Percentiles rank a stretch among this genome's conserved stretches.
These are phyloP conservation scores for Diaporthe destruens DNA, from an alignment of 2,329 filamentous ascomycete genomes.

Conservation along the genomic window DNA sequence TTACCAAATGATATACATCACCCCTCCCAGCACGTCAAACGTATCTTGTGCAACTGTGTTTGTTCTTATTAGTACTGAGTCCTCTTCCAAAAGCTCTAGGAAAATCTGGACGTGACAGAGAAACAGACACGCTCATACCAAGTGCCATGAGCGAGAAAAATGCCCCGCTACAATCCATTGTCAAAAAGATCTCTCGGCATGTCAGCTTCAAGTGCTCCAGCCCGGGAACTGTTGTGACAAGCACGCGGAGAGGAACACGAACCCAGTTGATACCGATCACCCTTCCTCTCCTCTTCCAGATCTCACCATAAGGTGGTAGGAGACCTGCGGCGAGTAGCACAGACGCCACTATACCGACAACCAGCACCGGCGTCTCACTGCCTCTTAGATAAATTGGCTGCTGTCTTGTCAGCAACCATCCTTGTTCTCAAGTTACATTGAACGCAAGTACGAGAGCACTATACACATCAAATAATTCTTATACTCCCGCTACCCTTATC, in stretches of 20 bases:
- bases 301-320: constrained; percentile 71
- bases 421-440: not conserved
- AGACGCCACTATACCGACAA: constrained; percentile 70
- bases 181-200: constrained; percentile 61
- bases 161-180: constrained; percentile 71
- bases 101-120: not conserved
- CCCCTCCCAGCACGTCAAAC: constrained; percentile 72
- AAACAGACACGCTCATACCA: constrained; percentile 51
- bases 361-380: constrained; percentile 64
- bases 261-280: constrained; percentile 71
- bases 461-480: not conserved
- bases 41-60: constrained; percentile 66
- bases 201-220: constrained; percentile 11
- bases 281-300: constrained; percentile 71
- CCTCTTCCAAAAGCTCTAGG: not conserved
- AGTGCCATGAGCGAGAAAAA: constrained; percentile 74
- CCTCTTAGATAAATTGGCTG: constrained; percentile 68
- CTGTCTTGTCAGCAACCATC: constrained; percentile 27
- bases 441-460: not conserved
- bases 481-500: no score
- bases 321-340: constrained; percentile 69
- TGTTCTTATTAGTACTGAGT: constrained; percentile 41
- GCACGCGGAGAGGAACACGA: not conserved
- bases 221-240: constrained; percentile 41
- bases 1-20: constrained; percentile 72